Evolutionary conservation across 2,329 filamentous ascomycete species (phyloP), one percentile per base, ranked within the genome.

Genomic region (Ceratocystiopsis minuta): DNA sequence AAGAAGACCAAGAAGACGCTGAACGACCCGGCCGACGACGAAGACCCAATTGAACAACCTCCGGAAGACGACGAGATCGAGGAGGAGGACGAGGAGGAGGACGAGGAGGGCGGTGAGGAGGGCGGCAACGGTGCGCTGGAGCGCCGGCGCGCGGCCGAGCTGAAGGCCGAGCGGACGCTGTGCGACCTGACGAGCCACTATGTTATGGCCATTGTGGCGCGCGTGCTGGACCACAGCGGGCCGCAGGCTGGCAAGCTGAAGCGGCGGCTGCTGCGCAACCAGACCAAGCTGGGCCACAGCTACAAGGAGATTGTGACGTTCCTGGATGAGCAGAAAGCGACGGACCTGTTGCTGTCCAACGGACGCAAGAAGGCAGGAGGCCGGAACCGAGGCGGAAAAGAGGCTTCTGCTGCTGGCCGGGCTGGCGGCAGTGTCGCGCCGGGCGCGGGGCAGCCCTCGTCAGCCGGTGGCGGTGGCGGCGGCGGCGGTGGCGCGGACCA

Each of bases 141-240:
- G 52, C 65, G 81, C 53, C 69, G 73, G 44, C 65, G 74, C 49
- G 69, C 77, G 38, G 69, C 71, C 34, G 73, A 77, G 43, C 68
- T 95, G 32, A 68, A 87, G 45, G 77, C 85, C 0, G 90, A 96
- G 59, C 80, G 88, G 55, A 74, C 78, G 16, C 70, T 96, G 1
- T 96, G 88, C 58, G 80, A 88, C 52, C 66, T 95, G 20, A 78
- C 87, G 0, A 80, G 77, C 47, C 92, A 90, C 55, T 73, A 93
- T 36, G 81, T 95, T 34, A 71, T 93, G 36, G 80, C 79, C 13
- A 76, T 93, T 17, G 66, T 81, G 11, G 83, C 78, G 16, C 76
- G 75, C 41, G 75, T 86, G 35, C 65, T 95, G 40, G 85, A 92
- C 54, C 62, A 66, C 36, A 65, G 63, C 2, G 75, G 72, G 7